A percentile compares a stretch with the other conserved stretches of the same genome.
Conservation (phyloP, 1,284 basidiomycete genomes). For the Sporisorium graminicola region DNA sequence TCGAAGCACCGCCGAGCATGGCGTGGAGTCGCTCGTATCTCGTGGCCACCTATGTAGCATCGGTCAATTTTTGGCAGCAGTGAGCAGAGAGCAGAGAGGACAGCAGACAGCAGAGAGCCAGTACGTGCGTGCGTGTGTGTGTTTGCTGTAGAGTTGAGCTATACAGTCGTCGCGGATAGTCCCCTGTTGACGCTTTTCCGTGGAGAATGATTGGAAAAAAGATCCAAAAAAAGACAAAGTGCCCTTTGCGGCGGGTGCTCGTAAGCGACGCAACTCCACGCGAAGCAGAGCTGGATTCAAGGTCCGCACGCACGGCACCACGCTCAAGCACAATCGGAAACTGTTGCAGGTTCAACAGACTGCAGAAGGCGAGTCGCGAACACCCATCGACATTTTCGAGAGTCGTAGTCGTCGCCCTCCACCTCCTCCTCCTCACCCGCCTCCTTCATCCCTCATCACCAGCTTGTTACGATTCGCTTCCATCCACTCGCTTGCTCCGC, state of each 20-base stretch:
- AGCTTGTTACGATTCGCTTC: neutral
- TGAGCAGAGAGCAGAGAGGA: no score
- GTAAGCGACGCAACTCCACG: constrained; percentile 15
- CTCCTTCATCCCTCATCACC: neutral
- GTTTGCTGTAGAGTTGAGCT: constrained; percentile 5
- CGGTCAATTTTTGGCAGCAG: neutral
- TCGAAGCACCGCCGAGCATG: no score
- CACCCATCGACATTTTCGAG: neutral
- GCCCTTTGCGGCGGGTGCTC: neutral
- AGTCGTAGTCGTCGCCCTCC: no score
- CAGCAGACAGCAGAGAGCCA: no score
- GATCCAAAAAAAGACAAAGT: neutral
- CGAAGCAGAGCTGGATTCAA: neutral
- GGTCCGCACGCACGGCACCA: neutral
- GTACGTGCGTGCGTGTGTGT: neutral
- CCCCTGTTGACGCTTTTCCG: constrained; percentile 42
- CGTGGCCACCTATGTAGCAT: no score
- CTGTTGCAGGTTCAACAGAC: neutral
- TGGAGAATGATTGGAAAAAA: constrained; percentile 3
- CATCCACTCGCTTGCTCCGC: neutral
- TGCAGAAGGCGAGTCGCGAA: neutral
- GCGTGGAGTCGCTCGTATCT: no score
- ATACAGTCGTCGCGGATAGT: no score
- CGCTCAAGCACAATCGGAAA: neutral
- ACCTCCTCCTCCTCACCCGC: no score